A percentile compares a stretch with the other conserved stretches of the same genome.
Evolutionary conservation across 257 asterid genomes (phyloP).

Genomic region (Solanum sitiens): DNA sequence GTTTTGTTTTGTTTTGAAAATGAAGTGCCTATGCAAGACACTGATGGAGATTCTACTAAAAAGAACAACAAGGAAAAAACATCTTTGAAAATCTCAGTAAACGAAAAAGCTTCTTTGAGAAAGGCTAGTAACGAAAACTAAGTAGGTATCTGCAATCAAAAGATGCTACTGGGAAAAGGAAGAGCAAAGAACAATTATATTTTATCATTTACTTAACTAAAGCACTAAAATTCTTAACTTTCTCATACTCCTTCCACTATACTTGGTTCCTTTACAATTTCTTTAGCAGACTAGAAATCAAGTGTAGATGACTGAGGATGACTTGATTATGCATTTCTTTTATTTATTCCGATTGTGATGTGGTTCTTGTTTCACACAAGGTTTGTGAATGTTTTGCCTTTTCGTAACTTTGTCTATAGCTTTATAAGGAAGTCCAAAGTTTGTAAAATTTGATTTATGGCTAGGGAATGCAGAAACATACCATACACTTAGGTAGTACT

Average conservation of each 20-base stretch:
- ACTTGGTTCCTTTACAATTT: neutral
- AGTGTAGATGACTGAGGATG: slow-evolving; percentile 85
- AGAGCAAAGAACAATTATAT: slow-evolving; percentile 57
- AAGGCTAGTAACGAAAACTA: slow-evolving; percentile 1
- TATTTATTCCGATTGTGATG: no score
- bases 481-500: no score
- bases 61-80: slow-evolving; percentile 1
- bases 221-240: neutral
- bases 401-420: no score
- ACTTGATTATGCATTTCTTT: slow-evolving; percentile 67
- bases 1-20: no score
- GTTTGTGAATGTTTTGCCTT: no score
- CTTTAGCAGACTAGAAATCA: slow-evolving; percentile 40
- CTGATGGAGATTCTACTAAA: no score
- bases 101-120: neutral
- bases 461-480: no score
- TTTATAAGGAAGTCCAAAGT: no score
- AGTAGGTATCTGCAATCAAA: slow-evolving; percentile 10
- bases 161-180: slow-evolving; percentile 34
- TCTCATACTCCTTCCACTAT: neutral
- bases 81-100: neutral
- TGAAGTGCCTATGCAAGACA: no score
- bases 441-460: no score
- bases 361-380: no score
- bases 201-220: slow-evolving; percentile 3